These are phyloP conservation scores for Trichoderma polysporum DNA, from an alignment of 2,329 filamentous ascomycete genomes.

Conservation along the genomic window DNA sequence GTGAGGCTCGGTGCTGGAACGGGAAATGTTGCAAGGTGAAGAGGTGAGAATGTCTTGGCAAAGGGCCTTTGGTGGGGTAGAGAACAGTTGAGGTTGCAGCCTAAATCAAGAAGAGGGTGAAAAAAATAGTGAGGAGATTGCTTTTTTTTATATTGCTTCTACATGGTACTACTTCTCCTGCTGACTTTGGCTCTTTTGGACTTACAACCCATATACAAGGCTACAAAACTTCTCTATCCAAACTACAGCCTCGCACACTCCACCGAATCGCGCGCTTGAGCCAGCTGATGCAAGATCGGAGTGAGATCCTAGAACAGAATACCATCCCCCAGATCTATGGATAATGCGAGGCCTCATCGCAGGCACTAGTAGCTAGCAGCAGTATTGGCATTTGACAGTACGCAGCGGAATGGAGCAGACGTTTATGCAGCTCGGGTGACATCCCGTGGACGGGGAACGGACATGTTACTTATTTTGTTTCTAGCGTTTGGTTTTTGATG, in stretches of 20 bases:
- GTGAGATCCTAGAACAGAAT: not conserved
- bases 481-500: conserved; percentile 11
- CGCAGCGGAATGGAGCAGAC: not conserved
- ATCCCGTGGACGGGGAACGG: conserved; percentile 12
- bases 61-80: not conserved
- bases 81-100: not conserved
- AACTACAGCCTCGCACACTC: too few species aligned
- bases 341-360: not conserved
- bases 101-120: not conserved
- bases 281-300: not conserved
- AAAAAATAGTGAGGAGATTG: not conserved
- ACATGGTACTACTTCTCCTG: too few species aligned
- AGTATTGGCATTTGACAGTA: not conserved
- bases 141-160: too few species aligned
- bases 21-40: not conserved
- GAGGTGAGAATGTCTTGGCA: not conserved
- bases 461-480: conserved; percentile 11
- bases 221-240: too few species aligned
- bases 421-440: conserved; percentile 4
- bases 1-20: not conserved
- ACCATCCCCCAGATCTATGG: not conserved
- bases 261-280: not conserved
- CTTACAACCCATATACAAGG: too few species aligned
- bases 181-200: too few species aligned
- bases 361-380: not conserved